These are phyloP conservation scores for Leptomonas seymouri DNA, from an alignment of 208 protist genomes.

Conservation along the genomic window DNA sequence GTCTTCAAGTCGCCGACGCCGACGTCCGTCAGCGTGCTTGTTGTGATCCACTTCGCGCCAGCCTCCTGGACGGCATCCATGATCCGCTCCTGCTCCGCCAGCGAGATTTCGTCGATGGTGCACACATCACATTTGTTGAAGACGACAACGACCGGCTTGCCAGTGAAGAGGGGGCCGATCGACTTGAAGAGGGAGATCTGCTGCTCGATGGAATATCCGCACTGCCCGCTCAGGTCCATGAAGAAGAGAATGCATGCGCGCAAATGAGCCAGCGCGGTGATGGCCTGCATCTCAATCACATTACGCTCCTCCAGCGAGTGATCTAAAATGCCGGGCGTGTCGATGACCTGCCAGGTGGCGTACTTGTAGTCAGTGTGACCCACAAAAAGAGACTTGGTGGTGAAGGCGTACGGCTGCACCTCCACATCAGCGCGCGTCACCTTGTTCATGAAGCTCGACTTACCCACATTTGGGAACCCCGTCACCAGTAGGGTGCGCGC, in stretches of 20 bases:
- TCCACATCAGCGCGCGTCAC: conserved; percentile 99
- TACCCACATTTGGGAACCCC: conserved; percentile 99
- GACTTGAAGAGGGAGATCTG: conserved; percentile 98
- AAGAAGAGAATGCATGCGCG: conserved; percentile 98
- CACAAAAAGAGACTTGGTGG: conserved; percentile 99
- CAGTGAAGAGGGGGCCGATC: conserved; percentile 99
- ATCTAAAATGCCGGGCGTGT: conserved; percentile 99
- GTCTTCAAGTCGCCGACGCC: conserved; percentile 92
- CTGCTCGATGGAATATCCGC: conserved; percentile 98
- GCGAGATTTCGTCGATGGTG: conserved; percentile 87
- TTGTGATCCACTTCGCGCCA: conserved; percentile 91
- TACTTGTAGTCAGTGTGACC: conserved; percentile 99
- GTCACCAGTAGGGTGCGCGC: conserved; percentile 98
- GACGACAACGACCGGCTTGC: conserved; percentile 99
- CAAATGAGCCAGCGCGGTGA: conserved; percentile 99
- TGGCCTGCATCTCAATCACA: conserved; percentile 99
- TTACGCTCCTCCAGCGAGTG: conserved; percentile 99
- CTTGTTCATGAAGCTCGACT: conserved; percentile 99
- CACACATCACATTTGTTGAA: conserved; percentile 99
- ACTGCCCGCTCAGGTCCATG: conserved; percentile 99
- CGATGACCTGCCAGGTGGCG: conserved; percentile 99
- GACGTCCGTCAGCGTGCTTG: conserved; percentile 96
- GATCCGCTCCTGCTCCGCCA: conserved; percentile 88
- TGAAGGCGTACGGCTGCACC: conserved; percentile 99
- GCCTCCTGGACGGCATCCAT: conserved; percentile 83